A percentile compares a stretch with the other conserved stretches of the same genome.
Conservation (phyloP, 2,329 filamentous ascomycete genomes). For the Pestalotiopsis fici region DNA sequence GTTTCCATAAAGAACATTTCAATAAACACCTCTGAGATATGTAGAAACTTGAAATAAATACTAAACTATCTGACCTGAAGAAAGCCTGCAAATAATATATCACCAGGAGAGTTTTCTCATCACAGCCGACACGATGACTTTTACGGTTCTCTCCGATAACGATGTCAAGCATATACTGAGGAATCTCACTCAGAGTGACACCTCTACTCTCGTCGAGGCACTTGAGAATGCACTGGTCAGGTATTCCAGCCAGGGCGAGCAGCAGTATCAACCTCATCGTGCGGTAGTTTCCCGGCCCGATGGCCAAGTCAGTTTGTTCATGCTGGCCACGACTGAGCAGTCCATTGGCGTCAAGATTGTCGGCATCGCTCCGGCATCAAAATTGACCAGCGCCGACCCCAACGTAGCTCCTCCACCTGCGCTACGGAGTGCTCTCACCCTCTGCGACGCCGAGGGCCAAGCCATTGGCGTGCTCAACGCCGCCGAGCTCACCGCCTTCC, state of each 20-base stretch:
- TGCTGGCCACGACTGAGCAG: background rate
- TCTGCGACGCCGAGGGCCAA: background rate
- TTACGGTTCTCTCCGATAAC: background rate
- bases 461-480: background rate
- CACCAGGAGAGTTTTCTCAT: background rate
- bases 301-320: background rate
- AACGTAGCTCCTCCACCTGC: background rate
- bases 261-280: background rate
- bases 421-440: background rate
- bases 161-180: background rate
- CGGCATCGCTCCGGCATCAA: background rate
- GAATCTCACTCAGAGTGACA: background rate
- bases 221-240: background rate
- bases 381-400: background rate
- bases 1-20: background rate
- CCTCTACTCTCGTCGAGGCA: background rate
- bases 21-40: background rate
- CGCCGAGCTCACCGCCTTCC: slow-evolving; percentile 1
- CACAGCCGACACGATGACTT: background rate
- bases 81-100: background rate
- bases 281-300: background rate
- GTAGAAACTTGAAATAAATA: too few relatives aligned
- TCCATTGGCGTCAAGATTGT: background rate
- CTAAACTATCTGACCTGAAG: too few relatives aligned
- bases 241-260: background rate